Base-by-base conservation (phyloP, 805 yeast genomes). In the Candida taoyuanica region DNA sequence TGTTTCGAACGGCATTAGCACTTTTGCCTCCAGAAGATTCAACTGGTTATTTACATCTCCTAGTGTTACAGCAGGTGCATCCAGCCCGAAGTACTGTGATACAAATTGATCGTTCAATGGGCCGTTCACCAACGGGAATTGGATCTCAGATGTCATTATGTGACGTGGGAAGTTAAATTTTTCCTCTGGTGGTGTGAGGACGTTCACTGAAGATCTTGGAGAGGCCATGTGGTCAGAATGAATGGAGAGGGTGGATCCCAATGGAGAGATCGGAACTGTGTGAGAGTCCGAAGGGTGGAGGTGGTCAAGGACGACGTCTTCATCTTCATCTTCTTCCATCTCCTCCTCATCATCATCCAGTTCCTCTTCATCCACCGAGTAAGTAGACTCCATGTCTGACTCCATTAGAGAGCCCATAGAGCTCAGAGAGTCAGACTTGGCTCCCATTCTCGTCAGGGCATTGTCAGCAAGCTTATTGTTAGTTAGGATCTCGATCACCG, bases 121-220 rank as follows among this genome's bases (percentile, higher is more conserved):
- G n/a, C n/a, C n/a, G n/a, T n/a, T n/a, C n/a, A n/a, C n/a, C 29
- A 26, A 23, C 17, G 18, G 18, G 8, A 23, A 13, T n/a, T n/a
- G n/a, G n/a, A n/a, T n/a, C n/a, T n/a, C n/a, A 4, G 23, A 11
- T 86, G 67, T 8, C 9, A 88, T 64, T 12, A 17, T 13, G 11
- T 40, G 44, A 16, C 41, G 41, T 18, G 40, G 41, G 33, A 41
- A 33, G 11, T 33, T 36, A 36, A 41, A 41, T 29, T 37, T 39
- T 13, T 39, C 42, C 18, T 43, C 46, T 30, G 39, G 44, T 7
- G 48, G 48, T 2, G 48, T 44, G 5, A 44, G 30, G 17, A 39
- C 17, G 21, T 21, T n/a, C n/a, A n/a, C n/a, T n/a, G n/a, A n/a
- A n/a, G 24, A 11, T 21, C 24, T 21, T 21, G 24, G 7, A 21